Evolutionary conservation across 495 filamentous ascomycete species (phyloP), one percentile per base, ranked within the genome.

Genomic region (Elaphomyces granulatus): DNA sequence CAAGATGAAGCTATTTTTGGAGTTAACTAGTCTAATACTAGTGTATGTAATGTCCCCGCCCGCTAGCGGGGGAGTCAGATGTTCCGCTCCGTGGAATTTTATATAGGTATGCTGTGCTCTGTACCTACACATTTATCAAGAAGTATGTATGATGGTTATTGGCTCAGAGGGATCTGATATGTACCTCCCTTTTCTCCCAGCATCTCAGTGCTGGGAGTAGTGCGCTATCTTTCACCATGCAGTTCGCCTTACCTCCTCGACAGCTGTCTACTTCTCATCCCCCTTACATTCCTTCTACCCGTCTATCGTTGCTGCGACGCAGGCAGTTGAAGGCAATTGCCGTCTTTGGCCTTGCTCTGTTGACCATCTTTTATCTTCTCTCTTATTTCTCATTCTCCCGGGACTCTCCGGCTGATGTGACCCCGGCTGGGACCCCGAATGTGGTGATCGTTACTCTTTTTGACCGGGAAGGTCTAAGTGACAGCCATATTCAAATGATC

Each of bases 401-500:
- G 36, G 41, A 43, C 15, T 62, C 44, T 16, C 26, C 47, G 7
- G 21, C 32, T 16, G 56, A 63, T 20, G 48, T 55, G 42, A 50
- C 71, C 52, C 74, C 80, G 20, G 55, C 73, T n/a, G 83, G 81
- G 35, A 81, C 82, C 37, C 74, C 90, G 26, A 68, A 75, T 8
- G 78, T 83, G 20, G 92, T 99, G 17, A 65, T 99, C 34, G 85
- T 99, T 34, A 93, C 93, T 3, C 67, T 85, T 20, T 58, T 96
- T 32, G 83, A 96, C 55, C 63, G 59, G 20, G 67, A 67, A 26
- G 47, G 46, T 3, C 72, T 75, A 47, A 75, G 72, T 46, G 58
- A 72, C 35, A 64, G 60, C 34, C 86, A 87, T 49, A 59, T 77
- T 20, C 66, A 78, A 23, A 76, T 71, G 49, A 75, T 96, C 26